A percentile compares a stretch with the other conserved stretches of the same genome.
phyloP scores from a whole-genome alignment of 2,329 filamentous ascomycete genomes.

The Sarocladiaceae sp. region DNA sequence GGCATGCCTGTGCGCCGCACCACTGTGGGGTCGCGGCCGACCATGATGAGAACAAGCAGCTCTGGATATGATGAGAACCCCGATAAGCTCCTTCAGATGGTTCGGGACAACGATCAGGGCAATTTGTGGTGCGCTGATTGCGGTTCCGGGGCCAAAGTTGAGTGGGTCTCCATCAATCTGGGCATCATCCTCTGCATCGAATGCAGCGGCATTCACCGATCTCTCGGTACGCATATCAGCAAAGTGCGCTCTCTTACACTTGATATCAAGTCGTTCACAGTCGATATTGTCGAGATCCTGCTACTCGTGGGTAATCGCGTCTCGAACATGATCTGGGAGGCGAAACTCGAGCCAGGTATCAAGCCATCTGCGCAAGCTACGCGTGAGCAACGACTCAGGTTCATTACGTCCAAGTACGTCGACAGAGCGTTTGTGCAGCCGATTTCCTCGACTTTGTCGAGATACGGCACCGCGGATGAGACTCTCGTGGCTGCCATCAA shows the following conservation, averaged over 20 bases:
- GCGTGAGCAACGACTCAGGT: conserved; percentile 85
- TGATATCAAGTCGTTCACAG: conserved; percentile 93
- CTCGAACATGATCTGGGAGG: conserved; percentile 96
- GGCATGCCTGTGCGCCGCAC: conserved; percentile 74
- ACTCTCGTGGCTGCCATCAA: conserved; percentile 90
- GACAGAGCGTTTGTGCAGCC: conserved; percentile 78
- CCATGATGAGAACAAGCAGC: conserved; percentile 63
- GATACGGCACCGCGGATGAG: conserved; percentile 77
- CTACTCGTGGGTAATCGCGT: conserved; percentile 89
- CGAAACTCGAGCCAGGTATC: conserved; percentile 65
- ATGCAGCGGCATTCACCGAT: conserved; percentile 95
- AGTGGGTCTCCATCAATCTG: conserved; percentile 98
- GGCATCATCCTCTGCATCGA: conserved; percentile 96
- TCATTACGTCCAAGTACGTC: conserved; percentile 93
- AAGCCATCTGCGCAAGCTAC: conserved; percentile 77
- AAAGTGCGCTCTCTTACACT: conserved; percentile 94
- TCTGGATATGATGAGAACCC: conserved; percentile 77
- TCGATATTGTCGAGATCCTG: conserved; percentile 92
- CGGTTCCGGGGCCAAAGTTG: conserved; percentile 84
- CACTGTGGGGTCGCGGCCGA: conserved; percentile 85
- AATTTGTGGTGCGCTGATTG: conserved; percentile 96
- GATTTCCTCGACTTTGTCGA: conserved; percentile 69
- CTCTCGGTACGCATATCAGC: conserved; percentile 93
- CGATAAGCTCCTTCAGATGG: conserved; percentile 78
- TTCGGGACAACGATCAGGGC: conserved; percentile 86